phyloP scores from a whole-genome alignment of 306 rosid species.

The Lablab purpureus region DNA sequence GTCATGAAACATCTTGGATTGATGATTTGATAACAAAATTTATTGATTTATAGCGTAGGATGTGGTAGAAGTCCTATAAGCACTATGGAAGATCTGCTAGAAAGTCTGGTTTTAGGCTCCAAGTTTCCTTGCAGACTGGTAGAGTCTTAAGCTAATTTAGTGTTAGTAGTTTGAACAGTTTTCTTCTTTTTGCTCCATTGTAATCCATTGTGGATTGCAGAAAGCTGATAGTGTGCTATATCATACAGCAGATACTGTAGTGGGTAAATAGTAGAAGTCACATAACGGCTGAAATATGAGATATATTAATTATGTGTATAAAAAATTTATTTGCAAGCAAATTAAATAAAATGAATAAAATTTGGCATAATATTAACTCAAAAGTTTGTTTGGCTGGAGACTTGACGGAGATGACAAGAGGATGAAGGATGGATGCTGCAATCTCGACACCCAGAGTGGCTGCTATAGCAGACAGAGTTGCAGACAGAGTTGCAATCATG shows the following conservation, averaged over 20 bases:
- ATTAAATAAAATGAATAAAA: too few relatives aligned
- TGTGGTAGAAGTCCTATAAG: neutral
- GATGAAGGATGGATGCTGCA: neutral
- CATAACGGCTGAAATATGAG: neutral
- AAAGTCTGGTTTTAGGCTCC: neutral
- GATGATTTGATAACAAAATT: neutral
- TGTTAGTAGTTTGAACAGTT: neutral
- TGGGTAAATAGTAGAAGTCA: neutral
- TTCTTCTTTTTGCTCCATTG: neutral
- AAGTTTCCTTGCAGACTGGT: conserved; percentile 1
- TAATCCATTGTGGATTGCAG: neutral
- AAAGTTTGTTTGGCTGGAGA: neutral
- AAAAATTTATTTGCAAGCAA: neutral
- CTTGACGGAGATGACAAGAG: neutral
- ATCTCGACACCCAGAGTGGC: neutral
- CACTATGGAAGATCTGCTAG: neutral
- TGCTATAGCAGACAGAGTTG: too few relatives aligned
- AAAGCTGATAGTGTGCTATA: neutral
- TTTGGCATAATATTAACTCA: neutral
- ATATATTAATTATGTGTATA: too few relatives aligned
- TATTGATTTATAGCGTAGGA: neutral
- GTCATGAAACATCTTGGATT: neutral
- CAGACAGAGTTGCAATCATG: neutral
- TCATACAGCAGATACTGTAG: neutral
- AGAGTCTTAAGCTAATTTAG: conserved; percentile 8